These are phyloP conservation scores for Cladorrhinum samala DNA, from an alignment of 495 filamentous ascomycete species.

Conservation along the genomic window DNA sequence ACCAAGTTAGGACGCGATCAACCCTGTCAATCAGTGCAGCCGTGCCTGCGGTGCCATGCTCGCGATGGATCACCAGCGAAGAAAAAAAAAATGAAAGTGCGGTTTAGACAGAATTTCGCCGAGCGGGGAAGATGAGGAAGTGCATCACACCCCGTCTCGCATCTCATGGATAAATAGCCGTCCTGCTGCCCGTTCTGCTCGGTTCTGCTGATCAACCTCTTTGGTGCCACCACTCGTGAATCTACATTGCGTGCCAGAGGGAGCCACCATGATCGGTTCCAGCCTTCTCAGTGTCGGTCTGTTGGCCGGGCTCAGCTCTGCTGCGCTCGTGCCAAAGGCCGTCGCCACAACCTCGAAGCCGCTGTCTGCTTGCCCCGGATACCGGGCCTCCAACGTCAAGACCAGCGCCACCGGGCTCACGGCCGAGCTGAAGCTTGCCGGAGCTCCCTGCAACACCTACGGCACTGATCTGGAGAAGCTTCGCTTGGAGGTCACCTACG, in stretches of 20 bases:
- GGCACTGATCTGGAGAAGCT: constrained; percentile 61
- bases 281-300: constrained; percentile 15
- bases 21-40: too few relatives aligned
- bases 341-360: constrained; percentile 17
- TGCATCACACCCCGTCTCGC: too few relatives aligned
- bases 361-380: constrained; percentile 58
- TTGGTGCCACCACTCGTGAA: neutral
- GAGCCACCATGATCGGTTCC: constrained; percentile 13
- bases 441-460: constrained; percentile 63
- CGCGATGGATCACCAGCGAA: too few relatives aligned
- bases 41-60: too few relatives aligned
- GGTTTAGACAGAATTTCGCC: too few relatives aligned
- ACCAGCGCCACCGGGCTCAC: constrained; percentile 46
- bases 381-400: constrained; percentile 59
- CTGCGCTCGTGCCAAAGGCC: constrained; percentile 10
- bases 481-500: constrained; percentile 66
- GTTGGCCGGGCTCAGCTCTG: constrained; percentile 13
- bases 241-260: neutral
- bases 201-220: neutral
- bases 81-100: too few relatives aligned
- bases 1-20: too few relatives aligned
- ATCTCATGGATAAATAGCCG: neutral
- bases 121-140: too few relatives aligned
- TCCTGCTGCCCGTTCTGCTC: neutral
- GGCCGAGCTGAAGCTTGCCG: constrained; percentile 63